Evolutionary conservation across 306 rosid species (phyloP), one percentile per base, ranked within the genome.

Genomic region (Datisca glomerata): DNA sequence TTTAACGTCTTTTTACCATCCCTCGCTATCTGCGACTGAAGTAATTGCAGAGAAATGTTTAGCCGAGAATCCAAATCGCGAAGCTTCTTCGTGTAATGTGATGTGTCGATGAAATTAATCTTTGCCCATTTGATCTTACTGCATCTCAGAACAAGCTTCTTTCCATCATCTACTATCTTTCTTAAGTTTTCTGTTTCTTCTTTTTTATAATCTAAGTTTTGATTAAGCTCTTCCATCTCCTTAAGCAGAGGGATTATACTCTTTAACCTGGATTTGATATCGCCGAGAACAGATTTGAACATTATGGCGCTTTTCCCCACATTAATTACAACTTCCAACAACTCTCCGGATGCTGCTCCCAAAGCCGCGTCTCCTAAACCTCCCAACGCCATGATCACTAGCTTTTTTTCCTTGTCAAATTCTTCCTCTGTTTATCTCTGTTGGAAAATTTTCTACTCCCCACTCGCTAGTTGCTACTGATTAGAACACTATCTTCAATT

Each of bases 101-200:
- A 59, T 40, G 15, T 65, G 4, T 24, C 24, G 21, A 10, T 55
- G 18, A 17, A 46, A 46, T 25, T 29, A 46, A 33, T 21, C 1
- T 68, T 47, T 80, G 75, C 73, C 69, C 59, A 28, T 3, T 22
- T 16, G 11, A 66, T 25, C 29, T 68, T 12, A 3, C 20, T 18
- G 55, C 75, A 77, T 31, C 61, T 33, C 0, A 16, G 33, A 46
- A 81, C 45, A 0, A 81, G 71, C 22, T 12, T 8, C 13, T 2
- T 41, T 0, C 82, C 93, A 0, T 14, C 8, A 21, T 40, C 20
- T 57, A 80, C 22, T 9, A 24, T 22, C 1, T 49, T 15, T 1
- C 24, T 40, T 19, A 76, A 8, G 17, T 3, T 21, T 3, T 52
- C 1, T 0, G 44, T 50, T 42, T 70, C 82, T 17, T 24, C 18